These are phyloP conservation scores for Kodamaea laetipori DNA, from an alignment of 805 yeast genomes.

Conservation along the genomic window DNA sequence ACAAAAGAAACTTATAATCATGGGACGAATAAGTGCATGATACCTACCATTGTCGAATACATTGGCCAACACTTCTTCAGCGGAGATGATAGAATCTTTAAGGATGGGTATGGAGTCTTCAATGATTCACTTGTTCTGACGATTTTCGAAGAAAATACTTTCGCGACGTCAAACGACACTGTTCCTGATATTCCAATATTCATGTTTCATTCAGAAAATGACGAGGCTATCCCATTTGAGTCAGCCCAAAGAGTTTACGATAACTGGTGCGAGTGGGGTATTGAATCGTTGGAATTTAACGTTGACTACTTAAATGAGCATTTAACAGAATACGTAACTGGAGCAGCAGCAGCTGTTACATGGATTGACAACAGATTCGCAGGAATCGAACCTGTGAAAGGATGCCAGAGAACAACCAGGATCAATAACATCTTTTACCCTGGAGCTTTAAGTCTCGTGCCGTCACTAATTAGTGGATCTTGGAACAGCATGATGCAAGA, in stretches of 20 bases:
- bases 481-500: slow-evolving; percentile 2
- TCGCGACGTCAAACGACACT: slow-evolving; percentile 17
- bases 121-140: slow-evolving; percentile 14
- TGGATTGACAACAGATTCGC: slow-evolving; percentile 22
- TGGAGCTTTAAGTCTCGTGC: slow-evolving; percentile 26
- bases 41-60: background rate
- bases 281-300: slow-evolving; percentile 12
- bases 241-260: slow-evolving; percentile 11
- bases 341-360: slow-evolving; percentile 17
- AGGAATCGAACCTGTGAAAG: slow-evolving; percentile 18
- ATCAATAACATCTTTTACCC: slow-evolving; percentile 45
- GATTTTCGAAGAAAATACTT: slow-evolving; percentile 24
- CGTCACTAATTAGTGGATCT: background rate
- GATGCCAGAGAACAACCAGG: slow-evolving; percentile 41
- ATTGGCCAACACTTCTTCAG: slow-evolving; percentile 11
- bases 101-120: slow-evolving; percentile 21
- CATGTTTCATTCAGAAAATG: slow-evolving; percentile 15
- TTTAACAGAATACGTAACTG: slow-evolving; percentile 17
- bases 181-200: slow-evolving; percentile 15
- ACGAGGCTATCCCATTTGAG: slow-evolving; percentile 14
- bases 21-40: slow-evolving; percentile 3
- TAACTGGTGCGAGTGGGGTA: slow-evolving; percentile 15
- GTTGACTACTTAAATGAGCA: slow-evolving; percentile 17
- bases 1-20: background rate
- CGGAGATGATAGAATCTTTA: slow-evolving; percentile 16